A percentile compares a stretch with the other conserved stretches of the same genome.
Conservation (phyloP, 768 basidiomycete genomes). For the Rossbeevera mucosa region DNA sequence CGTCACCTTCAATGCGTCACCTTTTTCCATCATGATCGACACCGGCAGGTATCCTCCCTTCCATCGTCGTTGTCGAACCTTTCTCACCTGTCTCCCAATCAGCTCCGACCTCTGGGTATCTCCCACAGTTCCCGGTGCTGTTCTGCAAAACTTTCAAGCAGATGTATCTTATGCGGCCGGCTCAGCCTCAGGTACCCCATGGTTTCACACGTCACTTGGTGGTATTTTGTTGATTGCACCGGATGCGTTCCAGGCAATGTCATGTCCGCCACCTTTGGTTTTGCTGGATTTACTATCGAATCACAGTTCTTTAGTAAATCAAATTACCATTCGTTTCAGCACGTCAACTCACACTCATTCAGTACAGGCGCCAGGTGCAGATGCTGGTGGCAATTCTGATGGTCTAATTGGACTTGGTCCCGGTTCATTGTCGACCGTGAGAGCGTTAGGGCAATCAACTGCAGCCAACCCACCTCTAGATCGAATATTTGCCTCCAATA, state of each 20-base stretch:
- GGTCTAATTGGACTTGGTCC: conserved; percentile 60
- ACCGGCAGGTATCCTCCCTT: conserved; percentile 39
- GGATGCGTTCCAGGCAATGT: conserved; percentile 21
- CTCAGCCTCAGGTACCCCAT: conserved; percentile 40
- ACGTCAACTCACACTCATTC: conserved; percentile 3
- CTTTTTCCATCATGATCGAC: conserved; percentile 37
- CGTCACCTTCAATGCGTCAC: conserved; percentile 35
- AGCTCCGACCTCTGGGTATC: conserved; percentile 68
- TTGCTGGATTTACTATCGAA: conserved; percentile 42
- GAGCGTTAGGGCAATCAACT: conserved; percentile 29
- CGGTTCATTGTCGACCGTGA: conserved; percentile 49
- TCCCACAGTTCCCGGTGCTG: conserved; percentile 37
- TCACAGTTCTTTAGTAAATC: conserved; percentile 34
- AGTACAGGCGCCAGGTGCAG: conserved; percentile 18
- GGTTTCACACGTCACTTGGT: neutral
- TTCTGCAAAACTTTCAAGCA: conserved; percentile 35
- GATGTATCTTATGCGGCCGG: conserved; percentile 53
- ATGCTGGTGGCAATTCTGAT: conserved; percentile 11
- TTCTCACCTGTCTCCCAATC: conserved; percentile 4
- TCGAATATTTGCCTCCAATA: conserved; percentile 59
- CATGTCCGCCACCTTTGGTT: conserved; percentile 26
- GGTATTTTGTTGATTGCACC: neutral
- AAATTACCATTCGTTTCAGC: neutral
- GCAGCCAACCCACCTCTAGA: conserved; percentile 55
- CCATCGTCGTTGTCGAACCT: neutral